Evolutionary conservation across 768 basidiomycete genomes (phyloP), one percentile per base, ranked within the genome.

Genomic region (Macrolepiota dolichaula): DNA sequence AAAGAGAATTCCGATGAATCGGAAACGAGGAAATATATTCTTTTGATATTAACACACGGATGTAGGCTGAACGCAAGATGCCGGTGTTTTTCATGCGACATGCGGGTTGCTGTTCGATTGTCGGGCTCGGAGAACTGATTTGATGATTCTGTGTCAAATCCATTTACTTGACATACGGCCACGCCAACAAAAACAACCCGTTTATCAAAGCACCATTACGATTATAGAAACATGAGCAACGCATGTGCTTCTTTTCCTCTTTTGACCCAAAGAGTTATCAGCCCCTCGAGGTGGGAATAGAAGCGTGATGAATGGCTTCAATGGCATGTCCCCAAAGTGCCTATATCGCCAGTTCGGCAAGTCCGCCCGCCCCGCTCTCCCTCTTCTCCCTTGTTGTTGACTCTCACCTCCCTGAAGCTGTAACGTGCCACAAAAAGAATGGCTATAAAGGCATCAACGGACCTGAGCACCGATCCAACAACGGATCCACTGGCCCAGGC

Each of bases 401-500:
- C n/a, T 44, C 42, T 22, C 19, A 10, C 19, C 42, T 22, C 42
- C n/a, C 42, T 44, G 19, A 19, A 17, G 6, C 19, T 44, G 17
- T 19, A 17, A n/a, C 42, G 17, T 17, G 15, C 19, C 19, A 32
- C 29, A 32, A 32, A 22, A 24, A 42, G 54, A 12, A 55, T 55
- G 54, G 17, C 54, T 6, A 38, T 40, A 24, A 40, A 40, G 40
- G 22, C 40, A 3, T 25, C 12, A 49, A 24, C 19, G 24, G 24
- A 24, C 22, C 22, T 27, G 13, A n/a, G 17, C 19, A 11, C 12
- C 37, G 49, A 51, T 40, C 3, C 12, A 19, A 47, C 52, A 6
- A 49, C 74, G 37, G 85, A 87, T 64, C 86, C 85, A 13, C 74
- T 86, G 25, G 58, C 80, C 0, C 67, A 71, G 6, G 77, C 75